Conservation (phyloP, 164 flowering plant genomes). For the Chimonanthus praecox region DNA sequence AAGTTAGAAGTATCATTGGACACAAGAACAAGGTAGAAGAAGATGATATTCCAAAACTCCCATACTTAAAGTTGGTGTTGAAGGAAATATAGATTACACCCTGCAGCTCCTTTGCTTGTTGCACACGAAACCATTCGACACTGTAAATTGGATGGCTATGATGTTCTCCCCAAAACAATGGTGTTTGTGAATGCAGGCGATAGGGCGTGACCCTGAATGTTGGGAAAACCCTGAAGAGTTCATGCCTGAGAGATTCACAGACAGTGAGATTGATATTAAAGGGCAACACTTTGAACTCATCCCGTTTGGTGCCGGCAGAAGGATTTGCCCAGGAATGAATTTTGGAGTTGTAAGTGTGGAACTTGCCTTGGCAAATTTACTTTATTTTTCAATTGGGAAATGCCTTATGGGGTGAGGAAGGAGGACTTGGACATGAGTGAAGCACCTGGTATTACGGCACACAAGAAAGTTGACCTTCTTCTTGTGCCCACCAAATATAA, state of each 20-base stretch:
- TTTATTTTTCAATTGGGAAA: slow-evolving; percentile 5
- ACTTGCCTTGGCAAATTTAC: slow-evolving; percentile 4
- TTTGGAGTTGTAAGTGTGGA: background rate
- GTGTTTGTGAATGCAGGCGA: slow-evolving; percentile 5
- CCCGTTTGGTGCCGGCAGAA: slow-evolving; percentile 4
- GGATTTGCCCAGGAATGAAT: slow-evolving; percentile 3
- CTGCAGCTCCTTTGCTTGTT: background rate
- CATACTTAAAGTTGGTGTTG: background rate
- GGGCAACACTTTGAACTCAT: slow-evolving; percentile 2
- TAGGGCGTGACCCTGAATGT: background rate
- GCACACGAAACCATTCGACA: background rate
- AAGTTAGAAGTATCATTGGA: background rate
- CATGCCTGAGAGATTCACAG: slow-evolving; percentile 1
- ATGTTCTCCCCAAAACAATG: background rate
- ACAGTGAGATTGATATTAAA: background rate
- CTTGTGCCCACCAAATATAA: background rate
- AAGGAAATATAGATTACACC: slow-evolving; percentile 2
- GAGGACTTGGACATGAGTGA: slow-evolving; percentile 3
- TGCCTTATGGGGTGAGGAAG: background rate
- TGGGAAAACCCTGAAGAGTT: slow-evolving; percentile 6
- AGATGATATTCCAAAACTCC: background rate
- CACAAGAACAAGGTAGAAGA: slow-evolving; percentile 2
- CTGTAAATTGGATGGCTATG: background rate
- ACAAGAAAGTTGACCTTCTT: background rate
- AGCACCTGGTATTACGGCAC: background rate